Evolutionary conservation across 2,329 filamentous ascomycete genomes (phyloP), one percentile per base, ranked within the genome.

Genomic region (Mycocentrospora acerina): DNA sequence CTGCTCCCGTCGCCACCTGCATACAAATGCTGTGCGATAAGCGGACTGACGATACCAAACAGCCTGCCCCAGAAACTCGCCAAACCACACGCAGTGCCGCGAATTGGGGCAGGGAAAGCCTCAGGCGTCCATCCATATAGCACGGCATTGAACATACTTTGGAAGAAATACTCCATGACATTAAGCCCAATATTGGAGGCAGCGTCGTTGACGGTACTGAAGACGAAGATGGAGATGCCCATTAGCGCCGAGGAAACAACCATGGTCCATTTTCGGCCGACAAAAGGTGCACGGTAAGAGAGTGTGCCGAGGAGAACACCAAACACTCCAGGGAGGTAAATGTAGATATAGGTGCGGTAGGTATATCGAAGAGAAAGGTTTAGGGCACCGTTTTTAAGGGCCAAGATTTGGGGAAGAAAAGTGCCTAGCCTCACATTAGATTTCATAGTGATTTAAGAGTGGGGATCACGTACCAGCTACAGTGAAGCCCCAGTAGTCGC

Each of bases 41-140:
- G 52, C 0, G 79, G 79, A 25, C 75, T 77, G 12, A 82, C 71
- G 29, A 82, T 81, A 8, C 76, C 75, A 47, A 79, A 79, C 16
- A 82, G 37, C 2, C 79, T 60, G 1, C 79, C 79, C 76, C 77
- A 81, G 52, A 80, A 82, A 42, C 75, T 77, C 2, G 78, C 77
- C 10, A 81, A 44, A 0, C 80, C 79, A 48, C 74, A 77, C 0
- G 79, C 66, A 1, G 74, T 79, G 4, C 75, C 76, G 24, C 75
- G 59, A 12, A 79, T 71, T 0, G 71, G 70, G 3, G 76, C 73
- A 0, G 75, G 73, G 44, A 77, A 78, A 5, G 71, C 69, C 47
- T 77, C 75, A 1, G 75, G 74, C 3, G 74, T 76, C 67, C 71
- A 77, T 9, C 72, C 74, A 49, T 77, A 77, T 11, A 77, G 58